Base-by-base conservation (phyloP, 257 asterid species). In the Scutellaria galericulata region DNA sequence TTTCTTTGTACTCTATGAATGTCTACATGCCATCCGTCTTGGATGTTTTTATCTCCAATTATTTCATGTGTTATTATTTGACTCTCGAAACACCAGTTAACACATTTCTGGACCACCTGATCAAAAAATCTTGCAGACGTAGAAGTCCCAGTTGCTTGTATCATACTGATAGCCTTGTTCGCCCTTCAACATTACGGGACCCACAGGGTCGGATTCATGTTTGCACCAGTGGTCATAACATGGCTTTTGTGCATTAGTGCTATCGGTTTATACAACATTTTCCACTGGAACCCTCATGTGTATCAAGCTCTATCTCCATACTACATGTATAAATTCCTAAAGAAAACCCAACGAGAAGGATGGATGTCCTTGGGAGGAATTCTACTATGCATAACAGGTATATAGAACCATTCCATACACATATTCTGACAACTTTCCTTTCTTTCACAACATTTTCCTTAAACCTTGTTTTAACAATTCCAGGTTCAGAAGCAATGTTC, bases 401-500 rank as follows among this genome's bases (percentile, higher is more conserved):
- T 70, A 77, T 73, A 44, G 15, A 71, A 76, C 22, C 47, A 68
- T 44, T 50, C 15, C 4, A 22, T 48, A 18, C 7, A 55, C 47
- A 5, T 50, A 57, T 7, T 47, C n/a, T 20, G 45, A 7, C 56
- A 13, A 53, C 73, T 7, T 18, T 39, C 58, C 59, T 75, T 80
- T 44, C 42, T 11, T 44, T 13, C 27, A 45, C 71, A 46, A 27
- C 20, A 57, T 72, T 70, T 55, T 70, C 74, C 27, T 35, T 72
- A 50, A 50, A 45, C 11, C 47, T 13, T n/a, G 31, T 55, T 37
- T 55, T 50, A 12, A 47, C 40, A 45, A 59, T 72, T 72, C 66
- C 96, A 93, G 98, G 98, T 80, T 93, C 98, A 5, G 98, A 93
- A 85, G 98, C 98, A 42, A 93, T 93, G 98, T 93, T 89, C 82